Evolutionary conservation across 441 rosid species (phyloP), one percentile per base, ranked within the genome.

Genomic region (Brassica hybrid): DNA sequence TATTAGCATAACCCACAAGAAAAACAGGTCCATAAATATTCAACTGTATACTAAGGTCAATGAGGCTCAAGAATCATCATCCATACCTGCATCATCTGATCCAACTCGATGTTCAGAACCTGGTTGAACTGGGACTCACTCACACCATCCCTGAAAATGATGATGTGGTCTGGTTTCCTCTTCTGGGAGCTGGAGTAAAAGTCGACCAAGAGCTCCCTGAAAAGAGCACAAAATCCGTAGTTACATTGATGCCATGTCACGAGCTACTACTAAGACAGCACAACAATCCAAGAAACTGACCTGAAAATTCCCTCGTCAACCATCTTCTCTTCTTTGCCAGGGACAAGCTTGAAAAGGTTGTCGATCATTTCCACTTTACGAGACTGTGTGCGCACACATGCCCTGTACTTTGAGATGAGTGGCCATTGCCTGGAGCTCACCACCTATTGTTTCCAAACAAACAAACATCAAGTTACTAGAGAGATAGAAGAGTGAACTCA

Each of bases 61-160:
- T 7, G 43, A 63, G 16, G 43, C 18, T 62, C 34, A 12, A 43
- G 17, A 50, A 27, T 60, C 1, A 62, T 30, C 9, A 7, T 34
- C 45, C 30, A 19, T 79, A 86, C 94, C 94, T 89, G 88, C 57
- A 84, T 85, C n/a, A 89, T 83, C 72, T 89, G 91, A 60, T 86
- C 85, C 41, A 89, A 43, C 50, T 89, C 94, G 36, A 82, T 74
- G 57, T 89, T 89, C 14, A 89, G 77, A 68, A 89, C 91, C 70
- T 85, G 90, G 56, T 79, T 88, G 77, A 89, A 89, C 52, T 89
- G 94, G 0, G 94, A 86, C 78, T 88, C 94, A 10, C 91, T 86
- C 16, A 88, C 94, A 43, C 94, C 94, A 74, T 89, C 91, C 89
- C 94, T 84, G 85, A 89, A 89, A 58, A 89, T 88, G 50, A 89